Percentiles rank a stretch among this genome's conserved stretches.
phyloP scores from a whole-genome alignment of 2,329 filamentous ascomycete genomes.

The Aspergillus neoniger region DNA sequence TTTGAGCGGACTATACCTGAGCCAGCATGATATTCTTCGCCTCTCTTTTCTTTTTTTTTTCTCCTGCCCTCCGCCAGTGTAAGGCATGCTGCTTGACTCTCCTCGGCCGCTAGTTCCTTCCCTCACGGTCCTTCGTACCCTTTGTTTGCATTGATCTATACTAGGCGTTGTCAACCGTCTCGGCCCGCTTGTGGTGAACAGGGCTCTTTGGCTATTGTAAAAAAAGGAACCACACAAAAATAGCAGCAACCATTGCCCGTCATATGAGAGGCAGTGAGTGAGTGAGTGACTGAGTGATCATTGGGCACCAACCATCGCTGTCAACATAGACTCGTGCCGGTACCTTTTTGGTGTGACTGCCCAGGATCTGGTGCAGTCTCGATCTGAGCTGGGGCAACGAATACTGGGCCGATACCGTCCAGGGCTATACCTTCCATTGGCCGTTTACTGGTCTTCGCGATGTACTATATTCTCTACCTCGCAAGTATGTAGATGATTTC shows the following conservation, averaged over 20 bases:
- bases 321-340: slow-evolving; percentile 20
- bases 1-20: slow-evolving; percentile 32
- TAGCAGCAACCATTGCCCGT: slow-evolving; percentile 3
- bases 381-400: slow-evolving; percentile 22
- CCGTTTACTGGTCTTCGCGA: slow-evolving; percentile 26
- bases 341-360: slow-evolving; percentile 2
- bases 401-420: slow-evolving; percentile 27
- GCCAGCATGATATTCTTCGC: slow-evolving; percentile 20
- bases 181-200: too few relatives aligned
- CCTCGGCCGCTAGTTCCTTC: slow-evolving; percentile 17
- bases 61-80: slow-evolving; percentile 15
- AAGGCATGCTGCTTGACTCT: slow-evolving; percentile 15
- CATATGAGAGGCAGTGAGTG: slow-evolving; percentile 16
- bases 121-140: slow-evolving; percentile 10
- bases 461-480: slow-evolving; percentile 64
- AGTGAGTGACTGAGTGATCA: slow-evolving; percentile 12
- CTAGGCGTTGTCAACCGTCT: too few relatives aligned
- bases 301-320: slow-evolving; percentile 29
- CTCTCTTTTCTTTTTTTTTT: slow-evolving; percentile 19
- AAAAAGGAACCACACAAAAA: too few relatives aligned
- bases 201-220: too few relatives aligned
- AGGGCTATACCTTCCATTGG: slow-evolving; percentile 25
- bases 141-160: slow-evolving; percentile 11
- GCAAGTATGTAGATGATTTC: slow-evolving; percentile 63
- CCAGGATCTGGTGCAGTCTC: slow-evolving; percentile 22